These are phyloP conservation scores for Calonectria leucothoes DNA, from an alignment of 2,329 filamentous ascomycete species.

Conservation along the genomic window DNA sequence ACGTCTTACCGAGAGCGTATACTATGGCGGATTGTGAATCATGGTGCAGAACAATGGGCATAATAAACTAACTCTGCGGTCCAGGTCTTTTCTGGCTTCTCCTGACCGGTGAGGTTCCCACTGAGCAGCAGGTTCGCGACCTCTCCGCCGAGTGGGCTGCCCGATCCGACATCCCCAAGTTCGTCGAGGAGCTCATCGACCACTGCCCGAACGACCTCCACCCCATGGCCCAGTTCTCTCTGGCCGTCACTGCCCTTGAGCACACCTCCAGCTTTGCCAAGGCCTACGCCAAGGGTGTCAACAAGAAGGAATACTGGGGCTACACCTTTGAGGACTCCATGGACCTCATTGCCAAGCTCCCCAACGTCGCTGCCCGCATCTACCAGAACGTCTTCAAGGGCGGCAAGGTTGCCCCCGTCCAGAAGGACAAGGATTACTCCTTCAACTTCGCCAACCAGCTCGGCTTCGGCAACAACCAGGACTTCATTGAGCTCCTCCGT, in stretches of 20 bases:
- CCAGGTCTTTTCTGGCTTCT: slow-evolving; percentile 99
- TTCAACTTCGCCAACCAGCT: slow-evolving; percentile 99
- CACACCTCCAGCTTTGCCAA: slow-evolving; percentile 98
- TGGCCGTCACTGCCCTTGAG: slow-evolving; percentile 98
- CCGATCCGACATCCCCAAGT: slow-evolving; percentile 96
- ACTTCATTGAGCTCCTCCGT: slow-evolving; percentile 98
- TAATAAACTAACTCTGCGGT: slow-evolving; percentile 29
- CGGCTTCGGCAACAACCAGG: slow-evolving; percentile 92
- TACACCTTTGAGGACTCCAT: slow-evolving; percentile 99
- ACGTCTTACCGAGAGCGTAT: not conserved
- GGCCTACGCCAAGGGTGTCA: slow-evolving; percentile 98
- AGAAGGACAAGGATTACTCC: slow-evolving; percentile 99
- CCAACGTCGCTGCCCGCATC: slow-evolving; percentile 97
- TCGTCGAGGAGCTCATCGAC: slow-evolving; percentile 99
- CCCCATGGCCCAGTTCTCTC: slow-evolving; percentile 99
- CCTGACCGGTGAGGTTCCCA: slow-evolving; percentile 96
- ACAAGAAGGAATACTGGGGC: slow-evolving; percentile 99
- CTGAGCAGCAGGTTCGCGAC: slow-evolving; percentile 97
- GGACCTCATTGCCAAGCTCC: slow-evolving; percentile 99
- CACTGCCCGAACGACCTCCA: slow-evolving; percentile 98
- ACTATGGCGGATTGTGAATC: not conserved
- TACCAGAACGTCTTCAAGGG: slow-evolving; percentile 99
- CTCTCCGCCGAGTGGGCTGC: slow-evolving; percentile 99
- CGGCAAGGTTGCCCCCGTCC: slow-evolving; percentile 93
- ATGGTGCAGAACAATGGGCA: not conserved